Evolutionary conservation across 805 yeast species (phyloP).

Genomic region (Yamadazyma takamatsuzukensis): DNA sequence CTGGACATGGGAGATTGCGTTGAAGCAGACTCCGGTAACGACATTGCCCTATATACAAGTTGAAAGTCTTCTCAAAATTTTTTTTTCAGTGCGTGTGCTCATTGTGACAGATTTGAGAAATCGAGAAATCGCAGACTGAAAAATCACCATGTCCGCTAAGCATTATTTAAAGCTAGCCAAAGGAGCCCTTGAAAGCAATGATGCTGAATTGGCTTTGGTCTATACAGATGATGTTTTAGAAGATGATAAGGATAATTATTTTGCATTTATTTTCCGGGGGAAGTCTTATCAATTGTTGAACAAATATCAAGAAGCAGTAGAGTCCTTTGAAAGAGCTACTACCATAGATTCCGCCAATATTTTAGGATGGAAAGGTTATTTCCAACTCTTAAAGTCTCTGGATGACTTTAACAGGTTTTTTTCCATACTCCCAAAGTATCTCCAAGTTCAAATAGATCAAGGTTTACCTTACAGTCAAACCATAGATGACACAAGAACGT

Average conservation of each 20-base stretch:
- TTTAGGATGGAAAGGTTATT: conserved; percentile 80
- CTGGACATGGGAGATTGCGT: conserved; percentile 63
- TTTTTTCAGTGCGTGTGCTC: background rate
- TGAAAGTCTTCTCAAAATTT: background rate
- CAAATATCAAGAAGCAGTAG: conserved; percentile 35
- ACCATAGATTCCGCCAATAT: conserved; percentile 47
- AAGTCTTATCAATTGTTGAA: conserved; percentile 55
- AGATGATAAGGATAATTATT: conserved; percentile 54
- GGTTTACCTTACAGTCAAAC: conserved; percentile 48
- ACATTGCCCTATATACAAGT: conserved; percentile 1
- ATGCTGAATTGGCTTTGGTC: conserved; percentile 61
- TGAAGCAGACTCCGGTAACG: conserved; percentile 25
- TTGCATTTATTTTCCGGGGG: conserved; percentile 69
- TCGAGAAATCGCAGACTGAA: conserved; percentile 3
- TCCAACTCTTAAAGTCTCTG: conserved; percentile 39
- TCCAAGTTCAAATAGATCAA: conserved; percentile 38
- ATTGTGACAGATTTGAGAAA: conserved; percentile 2
- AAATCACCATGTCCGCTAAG: conserved; percentile 17
- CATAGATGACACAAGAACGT: conserved; percentile 43
- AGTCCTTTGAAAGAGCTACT: conserved; percentile 48
- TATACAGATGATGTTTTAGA: conserved; percentile 53
- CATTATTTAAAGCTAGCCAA: conserved; percentile 37
- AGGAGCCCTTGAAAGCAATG: conserved; percentile 48
- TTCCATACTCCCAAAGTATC: conserved; percentile 40
- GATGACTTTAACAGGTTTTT: conserved; percentile 46